Evolutionary conservation across 805 yeast species (phyloP), one percentile per base, ranked within the genome.

Genomic region (Metschnikowia corniflorae): DNA sequence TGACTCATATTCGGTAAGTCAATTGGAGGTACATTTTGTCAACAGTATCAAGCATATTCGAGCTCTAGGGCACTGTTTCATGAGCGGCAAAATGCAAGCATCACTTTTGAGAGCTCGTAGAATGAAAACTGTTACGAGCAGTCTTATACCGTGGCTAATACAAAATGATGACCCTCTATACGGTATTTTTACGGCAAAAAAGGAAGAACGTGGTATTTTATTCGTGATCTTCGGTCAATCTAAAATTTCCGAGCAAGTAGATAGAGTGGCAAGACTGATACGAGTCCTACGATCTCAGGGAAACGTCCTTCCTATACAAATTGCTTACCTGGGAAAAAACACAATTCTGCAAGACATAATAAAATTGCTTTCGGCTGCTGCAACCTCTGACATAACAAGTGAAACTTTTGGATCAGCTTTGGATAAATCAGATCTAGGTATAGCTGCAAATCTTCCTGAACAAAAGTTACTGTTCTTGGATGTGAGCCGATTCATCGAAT

Each of bases 171-270:
- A 5, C 7, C 15, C 16, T 13, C 10, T 31, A 8, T 22, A 16
- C 15, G 29, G 22, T 12, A 17, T 31, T 23, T 37, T 51, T 21
- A 17, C 34, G 13, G 10, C 21, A 2, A 41, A 30, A 24, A 47
- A 53, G 29, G 48, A 46, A 21, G 64, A 62, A 1, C 45, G 43
- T 29, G 70, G 70, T 0, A 58, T 64, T 6, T 63, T 61, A 13
- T 54, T 64, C 5, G 60, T 66, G 1, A 23, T 62, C 5, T 33
- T 52, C 12, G 42, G 39, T 10, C 34, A 37, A 15, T 14, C 33
- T 4, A 31, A 37, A 17, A 13, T 23, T 1, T 37, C 36, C 10
- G 17, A 13, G 5, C 57, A 53, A 33, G 19, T 60, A 5, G 42
- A 45, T 8, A 40, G 49, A 17, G 40, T 56, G 14, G 39, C 31